These are phyloP conservation scores for Amphicarpaea edgeworthii DNA, from an alignment of 306 rosid genomes.

Conservation along the genomic window DNA sequence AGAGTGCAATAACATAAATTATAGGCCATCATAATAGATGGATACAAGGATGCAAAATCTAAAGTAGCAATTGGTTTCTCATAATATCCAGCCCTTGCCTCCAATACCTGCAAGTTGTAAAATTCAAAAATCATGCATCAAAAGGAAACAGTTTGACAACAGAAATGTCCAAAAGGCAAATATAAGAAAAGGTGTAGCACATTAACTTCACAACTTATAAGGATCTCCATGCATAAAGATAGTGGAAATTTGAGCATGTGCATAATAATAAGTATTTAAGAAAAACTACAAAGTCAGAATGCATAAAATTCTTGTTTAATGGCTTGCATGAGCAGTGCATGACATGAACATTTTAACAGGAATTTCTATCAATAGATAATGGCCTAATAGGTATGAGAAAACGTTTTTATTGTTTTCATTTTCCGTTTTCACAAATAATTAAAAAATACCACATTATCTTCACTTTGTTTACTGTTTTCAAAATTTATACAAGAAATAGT, in stretches of 20 bases:
- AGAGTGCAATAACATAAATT: conserved; percentile 96
- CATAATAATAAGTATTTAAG: background rate
- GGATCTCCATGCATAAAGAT: conserved; percentile 2
- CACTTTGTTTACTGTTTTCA: background rate
- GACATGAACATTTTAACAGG: background rate
- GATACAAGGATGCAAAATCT: conserved; percentile 97
- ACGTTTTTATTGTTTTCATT: background rate
- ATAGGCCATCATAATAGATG: conserved; percentile 99
- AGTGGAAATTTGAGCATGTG: background rate
- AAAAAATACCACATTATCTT: background rate
- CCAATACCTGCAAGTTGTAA: conserved; percentile 77
- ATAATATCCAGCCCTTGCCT: conserved; percentile 91
- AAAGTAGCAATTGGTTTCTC: conserved; percentile 97
- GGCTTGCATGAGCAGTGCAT: conserved; percentile 16
- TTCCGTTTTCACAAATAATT: background rate
- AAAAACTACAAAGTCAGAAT: conserved; percentile 23
- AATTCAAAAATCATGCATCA: conserved; percentile 22
- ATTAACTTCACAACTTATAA: conserved; percentile 25
- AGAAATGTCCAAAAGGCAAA: conserved; percentile 32
- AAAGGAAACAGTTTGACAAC: conserved; percentile 34
- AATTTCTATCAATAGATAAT: conserved; percentile 3
- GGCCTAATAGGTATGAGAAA: background rate
- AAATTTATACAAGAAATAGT: background rate
- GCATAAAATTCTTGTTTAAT: conserved; percentile 6
- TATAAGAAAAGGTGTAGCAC: background rate